Base-by-base conservation (phyloP, 495 filamentous ascomycete genomes). In the Melanomma pulvis-pyrius region DNA sequence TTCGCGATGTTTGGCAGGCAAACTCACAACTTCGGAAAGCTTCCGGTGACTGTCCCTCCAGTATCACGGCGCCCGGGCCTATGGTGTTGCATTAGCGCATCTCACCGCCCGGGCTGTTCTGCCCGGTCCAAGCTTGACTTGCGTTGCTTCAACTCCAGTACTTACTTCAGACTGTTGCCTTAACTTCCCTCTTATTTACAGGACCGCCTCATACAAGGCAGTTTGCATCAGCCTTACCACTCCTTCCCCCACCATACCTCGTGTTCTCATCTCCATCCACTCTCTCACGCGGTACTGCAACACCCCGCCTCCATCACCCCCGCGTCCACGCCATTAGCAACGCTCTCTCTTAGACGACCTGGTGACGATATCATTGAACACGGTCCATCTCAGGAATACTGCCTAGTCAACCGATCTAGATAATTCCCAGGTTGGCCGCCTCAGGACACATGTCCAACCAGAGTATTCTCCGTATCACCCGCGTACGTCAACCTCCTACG, bases 381-480 rank as follows among this genome's bases (percentile, higher is more conserved):
- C 39, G 39, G n/a, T 44, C 39, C 39, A 6, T 11, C 39, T 11
- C 39, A 3, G n/a, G 4, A 44, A 44, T 7, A 44, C 13, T 7
- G 13, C 13, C 39, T 11, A 15, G n/a, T 44, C 39, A 44, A 15
- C 39, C 39, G 39, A 44, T 15, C 17, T 44, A n/a, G 17, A 17
- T 15, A 44, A 15, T 2, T 17, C 39, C 39, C 39, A 12, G 39
- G 8, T 44, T 44, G 39, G 8, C 39, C 3, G n/a, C 5, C 39
- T 24, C 22, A 50, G 48, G 21, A 50, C 48, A 3, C 48, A 93
- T 92, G 90, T 85, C 90, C 64, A 89, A 93, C 75, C 91, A 96
- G 75, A 89, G 87, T 32, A 88, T 93, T 71, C 87, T 96, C 52
- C 90, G 92, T 60, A 91, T 93, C 77, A 90, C 90, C 53, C 88